Conservation (phyloP, 352 stramenopile species). For the Detonula confervacea region DNA sequence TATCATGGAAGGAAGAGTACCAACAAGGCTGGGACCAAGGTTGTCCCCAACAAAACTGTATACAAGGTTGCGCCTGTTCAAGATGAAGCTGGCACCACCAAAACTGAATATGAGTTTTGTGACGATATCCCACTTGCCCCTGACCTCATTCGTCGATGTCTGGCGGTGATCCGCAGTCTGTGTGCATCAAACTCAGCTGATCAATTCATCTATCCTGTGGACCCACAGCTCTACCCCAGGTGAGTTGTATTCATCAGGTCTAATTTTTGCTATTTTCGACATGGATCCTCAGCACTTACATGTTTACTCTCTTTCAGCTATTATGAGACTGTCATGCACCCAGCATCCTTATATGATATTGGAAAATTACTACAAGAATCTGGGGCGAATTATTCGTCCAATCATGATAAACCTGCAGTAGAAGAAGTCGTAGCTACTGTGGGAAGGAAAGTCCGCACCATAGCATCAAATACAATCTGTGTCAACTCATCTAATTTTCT, state of each 20-base stretch:
- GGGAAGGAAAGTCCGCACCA: constrained; percentile 75
- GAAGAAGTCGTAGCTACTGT: constrained; percentile 74
- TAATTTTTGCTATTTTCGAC: background rate
- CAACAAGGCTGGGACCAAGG: constrained; percentile 8
- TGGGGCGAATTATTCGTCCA: constrained; percentile 47
- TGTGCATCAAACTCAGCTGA: constrained; percentile 71
- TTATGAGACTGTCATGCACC: constrained; percentile 82
- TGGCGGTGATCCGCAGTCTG: constrained; percentile 79
- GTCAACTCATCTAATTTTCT: constrained; percentile 75
- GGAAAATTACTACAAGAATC: constrained; percentile 74
- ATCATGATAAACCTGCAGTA: constrained; percentile 49
- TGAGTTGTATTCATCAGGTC: constrained; percentile 28
- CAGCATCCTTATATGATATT: constrained; percentile 80
- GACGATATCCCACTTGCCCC: constrained; percentile 72
- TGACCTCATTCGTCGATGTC: constrained; percentile 82
- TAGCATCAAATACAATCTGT: constrained; percentile 78
- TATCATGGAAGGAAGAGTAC: constrained; percentile 51
- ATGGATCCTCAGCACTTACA: background rate
- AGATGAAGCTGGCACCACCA: constrained; percentile 22
- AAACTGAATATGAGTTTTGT: constrained; percentile 80
- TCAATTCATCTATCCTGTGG: constrained; percentile 84
- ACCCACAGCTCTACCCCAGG: constrained; percentile 82
- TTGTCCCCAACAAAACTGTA: constrained; percentile 7
- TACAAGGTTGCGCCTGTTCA: constrained; percentile 6
- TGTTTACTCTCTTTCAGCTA: constrained; percentile 55